Base-by-base conservation (phyloP, 2,329 filamentous ascomycete genomes). In the Talaromyces rugulosus region DNA sequence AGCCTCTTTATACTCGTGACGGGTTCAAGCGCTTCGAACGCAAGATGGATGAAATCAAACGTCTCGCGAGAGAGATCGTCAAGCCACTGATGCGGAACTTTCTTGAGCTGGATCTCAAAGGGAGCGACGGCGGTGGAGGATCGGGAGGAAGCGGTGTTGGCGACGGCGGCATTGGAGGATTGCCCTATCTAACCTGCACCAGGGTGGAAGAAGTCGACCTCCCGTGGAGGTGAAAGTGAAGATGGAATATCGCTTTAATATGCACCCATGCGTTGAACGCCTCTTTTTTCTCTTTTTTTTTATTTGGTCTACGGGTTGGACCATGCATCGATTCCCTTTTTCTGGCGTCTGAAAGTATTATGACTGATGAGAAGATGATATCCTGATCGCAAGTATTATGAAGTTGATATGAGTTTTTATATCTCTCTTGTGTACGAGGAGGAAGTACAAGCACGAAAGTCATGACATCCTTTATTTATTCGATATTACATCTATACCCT, bases 41-140 rank as follows among this genome's bases (percentile, higher is more conserved):
- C 70, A 85, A 92, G 61, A 84, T 97, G 67, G 92, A 96, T 63
- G 93, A 97, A 79, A 82, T 97, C 60, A 97, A 96, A 78, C 84
- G 85, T 61, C 84, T 94, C 71, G 94, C 93, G 6, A 83, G 90
- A 59, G 91, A 96, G 70, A 82, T 89, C 16, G 93, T 97, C 7
- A 87, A 88, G 62, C 93, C 93, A 4, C 80, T 97, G 12, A 96
- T 96, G 88, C 85, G 89, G 58, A 95, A 91, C 71, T 90, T 88
- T 58, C 82, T 97, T 12, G 91, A 96, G 75, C 82, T 96, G 55
- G 92, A 96, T 72, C 74, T 91, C 59, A 81, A 83, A 57, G 69
- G 69, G 31, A 69, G 65, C 42, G 62, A 72, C 27, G 56, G 67
- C 4, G 65, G 63, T 33, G 61, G 64, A 6, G 62, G 63, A 11